A percentile compares a stretch with the other conserved stretches of the same genome.
Conservation (phyloP, 768 basidiomycete species). For the Tylopilus intermedius region DNA sequence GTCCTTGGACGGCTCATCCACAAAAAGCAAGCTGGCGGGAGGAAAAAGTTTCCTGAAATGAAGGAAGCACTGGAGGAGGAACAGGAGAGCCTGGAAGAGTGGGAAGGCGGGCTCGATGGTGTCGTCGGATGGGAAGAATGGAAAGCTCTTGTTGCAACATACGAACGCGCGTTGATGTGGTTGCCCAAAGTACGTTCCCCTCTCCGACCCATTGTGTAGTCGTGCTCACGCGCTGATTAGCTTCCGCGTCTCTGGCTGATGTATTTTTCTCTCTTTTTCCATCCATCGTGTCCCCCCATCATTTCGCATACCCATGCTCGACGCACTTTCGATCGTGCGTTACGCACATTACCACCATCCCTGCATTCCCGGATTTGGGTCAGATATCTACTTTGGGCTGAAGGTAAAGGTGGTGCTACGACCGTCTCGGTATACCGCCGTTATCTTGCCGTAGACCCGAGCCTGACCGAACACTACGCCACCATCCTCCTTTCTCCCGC, state of each 20-base stretch:
- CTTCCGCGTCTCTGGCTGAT: constrained; percentile 92
- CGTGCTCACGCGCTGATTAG: constrained; percentile 36
- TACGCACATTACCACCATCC: constrained; percentile 90
- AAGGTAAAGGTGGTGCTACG: constrained; percentile 71
- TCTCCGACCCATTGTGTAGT: neutral
- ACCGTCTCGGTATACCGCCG: constrained; percentile 82
- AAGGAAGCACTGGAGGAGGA: constrained; percentile 86
- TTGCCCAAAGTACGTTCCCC: constrained; percentile 66
- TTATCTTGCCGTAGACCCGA: constrained; percentile 79
- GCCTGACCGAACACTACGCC: constrained; percentile 74
- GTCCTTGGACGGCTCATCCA: constrained; percentile 72
- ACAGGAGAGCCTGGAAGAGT: constrained; percentile 70
- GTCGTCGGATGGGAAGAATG: constrained; percentile 96
- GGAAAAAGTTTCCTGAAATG: constrained; percentile 90
- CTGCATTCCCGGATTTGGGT: constrained; percentile 91
- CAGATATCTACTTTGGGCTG: constrained; percentile 89
- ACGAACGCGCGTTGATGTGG: constrained; percentile 94
- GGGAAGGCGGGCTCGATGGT: constrained; percentile 83
- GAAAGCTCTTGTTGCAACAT: constrained; percentile 80
- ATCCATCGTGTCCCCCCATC: constrained; percentile 80
- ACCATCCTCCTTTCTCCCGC: constrained; percentile 56
- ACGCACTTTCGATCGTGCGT: constrained; percentile 87
- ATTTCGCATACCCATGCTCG: constrained; percentile 89
- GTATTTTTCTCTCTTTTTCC: constrained; percentile 86
- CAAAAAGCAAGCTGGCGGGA: constrained; percentile 78